These are phyloP conservation scores for Rhynchosporium secalis DNA, from an alignment of 2,329 filamentous ascomycete species.

Conservation along the genomic window DNA sequence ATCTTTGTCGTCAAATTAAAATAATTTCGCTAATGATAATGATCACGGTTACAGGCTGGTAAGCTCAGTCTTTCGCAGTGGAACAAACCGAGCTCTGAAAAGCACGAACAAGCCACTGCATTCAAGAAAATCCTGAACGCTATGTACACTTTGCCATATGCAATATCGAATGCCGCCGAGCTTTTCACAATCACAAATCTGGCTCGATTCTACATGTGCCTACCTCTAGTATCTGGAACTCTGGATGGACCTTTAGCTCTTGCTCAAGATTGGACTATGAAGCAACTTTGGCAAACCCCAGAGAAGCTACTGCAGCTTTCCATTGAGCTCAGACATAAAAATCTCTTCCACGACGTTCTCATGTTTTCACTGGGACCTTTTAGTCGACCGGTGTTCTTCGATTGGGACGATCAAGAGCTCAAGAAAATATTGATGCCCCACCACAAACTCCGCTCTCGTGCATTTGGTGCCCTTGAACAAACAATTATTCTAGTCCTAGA, in stretches of 20 bases:
- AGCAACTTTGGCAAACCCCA: neutral
- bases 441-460: neutral
- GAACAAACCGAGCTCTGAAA: neutral
- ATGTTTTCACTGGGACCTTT: neutral
- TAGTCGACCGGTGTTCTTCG: neutral
- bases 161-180: neutral
- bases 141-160: neutral
- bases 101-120: neutral
- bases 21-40: neutral
- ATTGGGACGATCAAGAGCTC: neutral
- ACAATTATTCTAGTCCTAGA: neutral
- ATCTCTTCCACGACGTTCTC: neutral
- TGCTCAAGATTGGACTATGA: neutral
- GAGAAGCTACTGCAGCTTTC: neutral
- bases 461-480: neutral
- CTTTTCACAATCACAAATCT: neutral
- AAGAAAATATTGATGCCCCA: neutral
- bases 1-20: neutral
- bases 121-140: neutral
- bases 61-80: neutral
- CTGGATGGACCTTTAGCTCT: constrained; percentile 6
- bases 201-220: constrained; percentile 14
- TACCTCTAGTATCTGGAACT: constrained; percentile 10
- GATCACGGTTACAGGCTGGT: neutral
- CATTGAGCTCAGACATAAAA: neutral